Evolutionary conservation across 139 green algal species (phyloP).

Genomic region (Chlorella ohadii): DNA sequence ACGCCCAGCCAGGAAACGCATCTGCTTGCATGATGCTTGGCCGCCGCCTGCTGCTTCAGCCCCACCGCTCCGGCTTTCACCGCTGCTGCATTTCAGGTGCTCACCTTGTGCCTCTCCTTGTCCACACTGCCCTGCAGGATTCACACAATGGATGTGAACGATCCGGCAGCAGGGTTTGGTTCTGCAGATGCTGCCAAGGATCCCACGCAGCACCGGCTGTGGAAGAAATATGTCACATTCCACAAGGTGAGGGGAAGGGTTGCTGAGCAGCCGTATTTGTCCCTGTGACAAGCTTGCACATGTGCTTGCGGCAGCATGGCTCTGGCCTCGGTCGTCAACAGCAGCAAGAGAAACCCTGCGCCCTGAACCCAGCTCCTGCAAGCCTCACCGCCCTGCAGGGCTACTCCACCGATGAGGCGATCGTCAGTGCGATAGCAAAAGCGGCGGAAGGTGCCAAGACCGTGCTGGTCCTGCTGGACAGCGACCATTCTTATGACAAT

Average conservation of each 20-base stretch:
- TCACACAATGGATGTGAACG: conserved; percentile 36
- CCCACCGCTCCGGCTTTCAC: too few species aligned
- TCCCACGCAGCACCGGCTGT: conserved; percentile 47
- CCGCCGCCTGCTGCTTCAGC: too few species aligned
- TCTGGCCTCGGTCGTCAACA: not conserved
- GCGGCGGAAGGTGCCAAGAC: not conserved
- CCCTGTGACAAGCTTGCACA: too few species aligned
- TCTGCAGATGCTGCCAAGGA: not conserved
- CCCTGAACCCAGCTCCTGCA: not conserved
- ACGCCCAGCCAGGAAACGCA: too few species aligned
- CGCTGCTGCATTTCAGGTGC: too few species aligned
- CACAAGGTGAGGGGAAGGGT: conserved; percentile 34
- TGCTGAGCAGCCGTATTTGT: too few species aligned
- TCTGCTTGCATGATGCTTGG: too few species aligned
- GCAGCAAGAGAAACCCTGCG: too few species aligned
- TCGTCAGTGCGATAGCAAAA: not conserved
- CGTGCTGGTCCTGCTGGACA: conserved; percentile 59
- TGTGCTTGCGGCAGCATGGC: too few species aligned
- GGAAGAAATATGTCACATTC: conserved; percentile 54
- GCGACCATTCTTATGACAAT: conserved; percentile 42
- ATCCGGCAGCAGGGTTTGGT: conserved; percentile 8
- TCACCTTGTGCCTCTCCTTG: too few species aligned
- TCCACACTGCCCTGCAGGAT: not conserved
- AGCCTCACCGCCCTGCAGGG: not conserved
- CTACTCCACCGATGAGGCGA: not conserved